Base-by-base conservation (phyloP, 2,329 filamentous ascomycete genomes). In the Epichloe baconii region DNA sequence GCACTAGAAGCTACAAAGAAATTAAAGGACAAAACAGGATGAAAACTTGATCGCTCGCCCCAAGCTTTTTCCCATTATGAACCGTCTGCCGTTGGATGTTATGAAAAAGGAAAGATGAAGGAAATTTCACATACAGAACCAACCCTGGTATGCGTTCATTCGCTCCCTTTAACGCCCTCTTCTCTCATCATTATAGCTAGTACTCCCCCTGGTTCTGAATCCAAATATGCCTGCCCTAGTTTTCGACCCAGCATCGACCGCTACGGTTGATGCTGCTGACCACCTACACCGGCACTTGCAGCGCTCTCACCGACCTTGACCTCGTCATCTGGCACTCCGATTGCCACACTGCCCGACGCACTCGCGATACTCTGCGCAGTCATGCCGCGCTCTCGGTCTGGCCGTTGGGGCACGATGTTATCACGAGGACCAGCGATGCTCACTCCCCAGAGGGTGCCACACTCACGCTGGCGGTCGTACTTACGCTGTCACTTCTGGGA, bases 261-360 rank as follows among this genome's bases (percentile, higher is more conserved):
- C 38, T 45, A 53, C 11, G 50, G 4, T 34, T 35, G 38, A 37
- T 35, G 26, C 31, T 46, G 49, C 42, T 54, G 46, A 15, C 49
- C 43, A 12, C 12, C 55, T 17, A 66, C 56, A 17, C 64, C 63
- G 15, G 63, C 61, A 57, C 76, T 80, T 1, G 78, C 76, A 1
- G 79, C 79, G 55, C 79, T 82, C 67, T 83, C 79, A 2, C 79
- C 79, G 31, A 83, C 78, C 48, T 72, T 71, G 43, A 83, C 64
- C 60, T 80, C 78, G 45, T 81, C 78, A 43, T 82, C 79, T 0
- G 77, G 73, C 3, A 80, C 78, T 2, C 78, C 78, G 0, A 79
- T 71, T 5, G 66, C 75, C 3, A 72, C 62, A 52, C 74, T 79
- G 43, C 49, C 43, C 40, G 66, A 71, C 5, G 71, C 60, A 52